phyloP scores from a whole-genome alignment of 2,329 filamentous ascomycete genomes.

The Diplocarpon mali region DNA sequence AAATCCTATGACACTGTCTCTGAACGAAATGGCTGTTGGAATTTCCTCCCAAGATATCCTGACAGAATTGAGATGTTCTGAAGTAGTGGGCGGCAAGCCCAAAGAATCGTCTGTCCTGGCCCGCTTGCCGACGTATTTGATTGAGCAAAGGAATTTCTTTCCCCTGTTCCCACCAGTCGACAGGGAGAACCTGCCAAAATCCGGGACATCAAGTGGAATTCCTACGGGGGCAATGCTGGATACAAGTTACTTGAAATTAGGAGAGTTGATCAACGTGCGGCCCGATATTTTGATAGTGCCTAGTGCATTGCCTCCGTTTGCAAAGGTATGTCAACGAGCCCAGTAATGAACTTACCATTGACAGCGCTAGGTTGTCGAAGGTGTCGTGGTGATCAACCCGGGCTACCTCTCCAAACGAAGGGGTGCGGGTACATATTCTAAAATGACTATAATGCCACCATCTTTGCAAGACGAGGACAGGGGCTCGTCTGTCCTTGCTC shows the following conservation, averaged over 20 bases:
- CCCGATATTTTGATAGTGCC: constrained; percentile 80
- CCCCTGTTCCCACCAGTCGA: constrained; percentile 77
- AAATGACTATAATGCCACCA: constrained; percentile 63
- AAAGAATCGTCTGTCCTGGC: constrained; percentile 36
- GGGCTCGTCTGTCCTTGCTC: constrained; percentile 48
- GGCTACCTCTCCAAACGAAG: constrained; percentile 76
- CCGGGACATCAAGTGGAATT: constrained; percentile 45
- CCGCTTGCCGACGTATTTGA: constrained; percentile 62
- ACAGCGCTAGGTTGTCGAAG: constrained; percentile 65
- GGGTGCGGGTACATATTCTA: constrained; percentile 76
- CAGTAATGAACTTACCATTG: not conserved
- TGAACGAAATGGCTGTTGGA: constrained; percentile 80
- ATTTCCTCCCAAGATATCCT: constrained; percentile 77
- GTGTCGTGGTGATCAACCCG: constrained; percentile 82
- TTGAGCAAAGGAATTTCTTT: constrained; percentile 86
- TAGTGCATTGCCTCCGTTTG: constrained; percentile 74
- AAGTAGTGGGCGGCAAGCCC: constrained; percentile 48
- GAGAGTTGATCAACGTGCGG: constrained; percentile 77
- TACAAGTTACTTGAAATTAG: constrained; percentile 72
- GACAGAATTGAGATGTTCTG: constrained; percentile 68
- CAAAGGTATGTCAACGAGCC: constrained; percentile 52
- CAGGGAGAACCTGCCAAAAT: constrained; percentile 54
- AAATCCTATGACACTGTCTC: constrained; percentile 78
- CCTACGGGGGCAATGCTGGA: constrained; percentile 73
- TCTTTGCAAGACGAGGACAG: constrained; percentile 46